phyloP scores from a whole-genome alignment of 2,329 filamentous ascomycete genomes.

The Fusarium sp. region DNA sequence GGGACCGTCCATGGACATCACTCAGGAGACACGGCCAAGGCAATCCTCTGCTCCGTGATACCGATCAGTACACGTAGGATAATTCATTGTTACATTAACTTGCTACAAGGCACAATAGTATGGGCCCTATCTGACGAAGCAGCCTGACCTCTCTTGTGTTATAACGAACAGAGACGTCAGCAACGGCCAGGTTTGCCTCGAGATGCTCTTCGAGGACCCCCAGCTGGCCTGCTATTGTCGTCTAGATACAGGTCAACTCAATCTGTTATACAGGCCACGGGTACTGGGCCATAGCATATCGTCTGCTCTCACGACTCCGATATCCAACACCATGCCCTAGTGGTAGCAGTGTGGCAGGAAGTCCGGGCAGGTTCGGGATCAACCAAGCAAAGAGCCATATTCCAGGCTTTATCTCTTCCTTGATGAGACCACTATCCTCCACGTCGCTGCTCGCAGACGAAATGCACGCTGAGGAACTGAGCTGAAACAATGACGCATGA shows the following conservation, averaged over 20 bases:
- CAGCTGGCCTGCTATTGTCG: background rate
- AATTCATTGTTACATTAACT: background rate
- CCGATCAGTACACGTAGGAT: background rate
- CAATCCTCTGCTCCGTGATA: background rate
- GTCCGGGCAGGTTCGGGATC: background rate
- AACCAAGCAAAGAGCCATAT: background rate
- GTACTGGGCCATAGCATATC: background rate
- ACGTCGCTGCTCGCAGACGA: conserved; percentile 8
- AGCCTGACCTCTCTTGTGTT: background rate
- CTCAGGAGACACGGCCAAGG: background rate
- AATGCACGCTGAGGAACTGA: conserved; percentile 17
- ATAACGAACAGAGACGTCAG: background rate
- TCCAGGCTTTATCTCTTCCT: too few relatives aligned
- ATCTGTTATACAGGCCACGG: background rate
- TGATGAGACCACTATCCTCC: background rate
- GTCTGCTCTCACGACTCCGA: background rate
- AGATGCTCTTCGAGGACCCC: background rate
- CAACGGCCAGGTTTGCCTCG: background rate
- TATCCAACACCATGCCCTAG: background rate
- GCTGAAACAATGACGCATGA: conserved; percentile 44
- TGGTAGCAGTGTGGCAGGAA: background rate
- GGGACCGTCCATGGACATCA: background rate
- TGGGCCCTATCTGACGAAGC: background rate
- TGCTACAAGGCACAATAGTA: background rate
- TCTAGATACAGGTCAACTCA: background rate